Evolutionary conservation across 1,284 basidiomycete species (phyloP), one percentile per base, ranked within the genome.

Genomic region (Cryptococcus sp.): DNA sequence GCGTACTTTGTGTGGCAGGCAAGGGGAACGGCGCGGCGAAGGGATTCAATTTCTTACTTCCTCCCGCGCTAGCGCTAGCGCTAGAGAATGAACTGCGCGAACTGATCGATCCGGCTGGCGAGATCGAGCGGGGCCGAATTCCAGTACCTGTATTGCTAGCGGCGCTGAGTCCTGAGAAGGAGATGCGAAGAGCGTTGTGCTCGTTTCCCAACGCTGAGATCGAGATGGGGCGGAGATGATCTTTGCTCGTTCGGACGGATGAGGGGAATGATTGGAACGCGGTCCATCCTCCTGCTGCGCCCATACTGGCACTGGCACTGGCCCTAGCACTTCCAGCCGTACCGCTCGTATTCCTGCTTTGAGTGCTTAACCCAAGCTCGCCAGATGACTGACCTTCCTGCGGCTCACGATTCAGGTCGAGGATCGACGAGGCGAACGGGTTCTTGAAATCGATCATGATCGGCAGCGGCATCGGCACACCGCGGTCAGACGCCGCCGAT

Each of bases 11-110:
- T 6, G 64, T 55, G 1, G 57, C 50, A 16, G 65, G 59, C 0
- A 65, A 42, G 19, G 63, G 69, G 41, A 62, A 71, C 0, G 69
- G 69, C 5, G 67, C 50, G 3, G 69, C 69, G 47, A 62, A 71
- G 11, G 69, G 65, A 49, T 67, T 68, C 2, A 71, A 58, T 41
- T 31, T 44, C 7, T 39, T 3, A 10, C 31, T 13, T 8, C 22
- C 47, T 3, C 22, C 54, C 31, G 40, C 46, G 15, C 54, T 57
- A 25, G 40, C 46, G 15, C 54, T 57, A 25, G 47, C 50, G 4
- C 50, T 50, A 20, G 55, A 52, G 27, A 56, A 60, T 20, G 38
- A 47, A 20, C 35, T 25, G 6, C 31, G 23, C 10, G 52, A 45
- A 27, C 41, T 19, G 17, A 31, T 25, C 25, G 31, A 55, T 25